Evolutionary conservation across 352 stramenopile genomes (phyloP), one percentile per base, ranked within the genome.

Genomic region (Plasmopara muralis): DNA sequence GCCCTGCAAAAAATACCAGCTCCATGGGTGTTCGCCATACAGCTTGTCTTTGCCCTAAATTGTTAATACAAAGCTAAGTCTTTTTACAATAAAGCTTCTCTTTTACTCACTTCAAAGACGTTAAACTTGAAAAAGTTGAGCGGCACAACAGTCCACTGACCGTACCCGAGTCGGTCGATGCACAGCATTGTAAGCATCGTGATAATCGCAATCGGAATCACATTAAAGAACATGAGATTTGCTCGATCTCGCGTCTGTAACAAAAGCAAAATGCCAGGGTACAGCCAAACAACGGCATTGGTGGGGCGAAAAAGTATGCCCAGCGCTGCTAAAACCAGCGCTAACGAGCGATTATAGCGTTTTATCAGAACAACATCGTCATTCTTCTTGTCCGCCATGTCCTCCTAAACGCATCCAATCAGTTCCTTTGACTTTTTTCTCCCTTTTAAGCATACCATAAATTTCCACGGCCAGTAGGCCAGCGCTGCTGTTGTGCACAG

Each of bases 91-190:
- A 25, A 25, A 25, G 20, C 20, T 25, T 25, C 20, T 25, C 20
- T 25, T 25, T 30, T 12, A 39, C 44, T 25, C 62, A 89, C 82
- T 62, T 93, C 76, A 12, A 95, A 54, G 0, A 93, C 53, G 55
- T 95, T 95, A 58, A 93, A 91, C 60, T 82, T 85, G 51, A 93
- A 60, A 37, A 95, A 95, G 57, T 95, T 95, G 33, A 74, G 67
- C 7, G 82, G 83, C 31, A 95, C 85, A 47, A 89, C 88, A 9
- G 85, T 93, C 79, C 77, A 91, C 37, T 74, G 72, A 20, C 83
- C 79, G 48, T 95, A 95, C 29, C 76, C 76, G 35, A 75, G 43
- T 31, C 73, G 71, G 53, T 95, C 85, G 30, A 95, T 86, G 44
- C 76, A 56, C 9, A 93, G 39, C 81, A 93, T 93, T 0, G 53